Conservation (phyloP, 1,284 basidiomycete species). For the Golubevia sp. region DNA sequence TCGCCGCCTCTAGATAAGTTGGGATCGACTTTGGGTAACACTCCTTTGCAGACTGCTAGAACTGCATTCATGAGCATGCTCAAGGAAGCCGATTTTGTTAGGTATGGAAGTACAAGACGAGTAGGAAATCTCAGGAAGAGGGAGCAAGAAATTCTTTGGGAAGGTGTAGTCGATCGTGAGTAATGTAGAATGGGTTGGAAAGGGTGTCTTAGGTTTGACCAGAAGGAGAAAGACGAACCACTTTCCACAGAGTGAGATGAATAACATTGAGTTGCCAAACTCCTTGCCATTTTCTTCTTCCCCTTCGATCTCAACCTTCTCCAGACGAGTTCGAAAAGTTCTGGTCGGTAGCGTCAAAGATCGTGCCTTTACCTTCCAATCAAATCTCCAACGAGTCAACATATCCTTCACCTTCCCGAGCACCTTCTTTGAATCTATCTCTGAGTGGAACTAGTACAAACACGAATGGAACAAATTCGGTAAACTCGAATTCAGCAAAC, state of each 20-base stretch:
- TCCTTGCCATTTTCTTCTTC: too few relatives aligned
- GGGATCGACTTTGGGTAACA: constrained; percentile 20
- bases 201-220: too few relatives aligned
- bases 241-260: too few relatives aligned
- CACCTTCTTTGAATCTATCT: not conserved
- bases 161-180: constrained; percentile 26
- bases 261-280: too few relatives aligned
- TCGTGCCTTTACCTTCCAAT: constrained; percentile 68
- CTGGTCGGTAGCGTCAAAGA: constrained; percentile 85
- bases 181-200: too few relatives aligned
- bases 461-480: not conserved
- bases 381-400: constrained; percentile 66
- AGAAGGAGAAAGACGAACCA: too few relatives aligned
- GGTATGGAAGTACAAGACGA: constrained; percentile 40
- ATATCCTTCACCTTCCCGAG: not conserved
- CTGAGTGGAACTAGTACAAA: too few relatives aligned
- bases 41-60: constrained; percentile 25
- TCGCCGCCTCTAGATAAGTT: constrained; percentile 38
- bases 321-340: constrained; percentile 92
- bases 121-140: constrained; percentile 38
- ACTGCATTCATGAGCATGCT: constrained; percentile 47
- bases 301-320: constrained; percentile 3
- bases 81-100: constrained; percentile 53
- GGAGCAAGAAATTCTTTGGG: constrained; percentile 50
- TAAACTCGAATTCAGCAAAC: not conserved